Evolutionary conservation across 192 early-diverging fungal genomes (phyloP), one percentile per base, ranked within the genome.

Genomic region (Backusella psychrophila): DNA sequence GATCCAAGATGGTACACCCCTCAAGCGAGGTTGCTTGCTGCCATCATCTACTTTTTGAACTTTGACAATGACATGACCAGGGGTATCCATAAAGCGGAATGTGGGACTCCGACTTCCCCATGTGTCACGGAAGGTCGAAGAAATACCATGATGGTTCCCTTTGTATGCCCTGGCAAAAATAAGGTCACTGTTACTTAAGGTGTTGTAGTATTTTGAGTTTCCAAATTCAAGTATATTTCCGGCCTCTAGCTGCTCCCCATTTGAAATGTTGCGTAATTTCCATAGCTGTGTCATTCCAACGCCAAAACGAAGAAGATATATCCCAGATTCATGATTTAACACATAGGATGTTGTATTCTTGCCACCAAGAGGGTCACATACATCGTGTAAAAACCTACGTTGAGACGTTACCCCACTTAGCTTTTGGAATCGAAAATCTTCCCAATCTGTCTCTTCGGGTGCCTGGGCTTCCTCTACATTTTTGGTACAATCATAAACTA

Each of bases 81-180:
- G 6, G 3, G 26, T 29, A 14, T 63, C 12, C 56, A 63, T 63
- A 63, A 63, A 63, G 4, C n/a, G 56, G 4, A 63, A 26, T 4
- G 1, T 63, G 23, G 56, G 1, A 63, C 9, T 11, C 4, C 0
- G 1, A 29, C 7, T 29, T 29, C 21, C 23, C 56, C 56, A 63
- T 63, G 23, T 63, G 26, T 63, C 23, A 12, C 56, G 56, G 11
- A 63, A 63, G 26, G 23, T 63, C 12, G 56, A 63, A 8, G 0
- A 29, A 63, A 29, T 12, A 63, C 12, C 68, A 26, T 41, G n/a
- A 4, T 69, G 35, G 17, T 17, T 29, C 6, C 23, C 44, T 49
- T 49, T 71, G 17, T 71, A 71, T 6, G 41, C 70, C 49, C 70
- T 71, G 15, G 29, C 29, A 71, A 44, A 71, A 14, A 46, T 26